Conservation (phyloP, 2,329 filamentous ascomycete genomes). For the Colletotrichum tamarilloi region DNA sequence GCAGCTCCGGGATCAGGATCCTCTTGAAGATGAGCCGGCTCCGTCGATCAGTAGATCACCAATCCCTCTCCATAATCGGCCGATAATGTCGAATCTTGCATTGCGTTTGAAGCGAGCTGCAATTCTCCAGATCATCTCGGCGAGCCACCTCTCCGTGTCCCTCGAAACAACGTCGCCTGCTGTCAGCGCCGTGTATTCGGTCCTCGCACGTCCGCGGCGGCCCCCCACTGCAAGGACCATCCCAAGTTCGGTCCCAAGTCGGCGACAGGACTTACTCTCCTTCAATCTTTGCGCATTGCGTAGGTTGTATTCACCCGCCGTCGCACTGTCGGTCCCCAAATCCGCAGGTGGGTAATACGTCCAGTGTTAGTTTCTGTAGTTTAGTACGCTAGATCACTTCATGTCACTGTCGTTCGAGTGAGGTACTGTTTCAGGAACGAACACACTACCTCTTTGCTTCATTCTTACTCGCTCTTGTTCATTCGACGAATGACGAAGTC, state of each 20-base stretch:
- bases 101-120: neutral
- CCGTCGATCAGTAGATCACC: slow-evolving; percentile 25
- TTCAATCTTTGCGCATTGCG: neutral
- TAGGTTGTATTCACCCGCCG: neutral
- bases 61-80: neutral
- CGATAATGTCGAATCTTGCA: neutral
- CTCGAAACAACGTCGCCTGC: neutral
- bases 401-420: neutral
- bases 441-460: neutral
- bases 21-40: neutral
- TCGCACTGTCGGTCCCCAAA: neutral
- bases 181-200: neutral
- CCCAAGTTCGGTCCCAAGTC: neutral
- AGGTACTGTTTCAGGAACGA: too few species aligned
- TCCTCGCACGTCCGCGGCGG: neutral
- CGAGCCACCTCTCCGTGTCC: neutral
- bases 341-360: neutral
- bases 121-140: slow-evolving; percentile 6
- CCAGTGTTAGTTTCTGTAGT: neutral
- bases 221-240: slow-evolving; percentile 5
- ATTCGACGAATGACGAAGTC: neutral
- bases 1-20: neutral
- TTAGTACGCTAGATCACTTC: neutral
- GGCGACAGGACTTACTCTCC: neutral
- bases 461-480: neutral